Conservation (phyloP, 2,329 filamentous ascomycete genomes). For the Phialemonium atrogriseum region DNA sequence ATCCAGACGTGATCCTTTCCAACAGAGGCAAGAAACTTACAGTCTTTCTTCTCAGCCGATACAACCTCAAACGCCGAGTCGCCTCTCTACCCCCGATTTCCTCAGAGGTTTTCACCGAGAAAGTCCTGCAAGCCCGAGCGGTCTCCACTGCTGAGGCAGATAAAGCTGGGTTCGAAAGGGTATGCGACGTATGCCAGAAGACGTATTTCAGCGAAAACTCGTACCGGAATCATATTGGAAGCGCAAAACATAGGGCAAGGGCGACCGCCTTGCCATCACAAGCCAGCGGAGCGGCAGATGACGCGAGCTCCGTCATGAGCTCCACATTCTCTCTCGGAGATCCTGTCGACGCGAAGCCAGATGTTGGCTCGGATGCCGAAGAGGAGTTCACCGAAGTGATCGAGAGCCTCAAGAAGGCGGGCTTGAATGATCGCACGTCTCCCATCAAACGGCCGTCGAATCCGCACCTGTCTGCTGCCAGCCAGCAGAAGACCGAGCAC, state of each 20-base stretch:
- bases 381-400: slow-evolving; percentile 71
- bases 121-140: slow-evolving; percentile 86
- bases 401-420: slow-evolving; percentile 64
- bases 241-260: slow-evolving; percentile 77
- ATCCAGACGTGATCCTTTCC: background rate
- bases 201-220: slow-evolving; percentile 96
- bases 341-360: slow-evolving; percentile 44
- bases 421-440: slow-evolving; percentile 32
- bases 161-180: slow-evolving; percentile 79
- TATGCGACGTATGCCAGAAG: slow-evolving; percentile 76
- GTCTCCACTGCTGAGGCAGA: slow-evolving; percentile 76
- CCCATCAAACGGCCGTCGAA: slow-evolving; percentile 47
- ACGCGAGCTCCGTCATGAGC: slow-evolving; percentile 76
- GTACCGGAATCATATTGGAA: slow-evolving; percentile 84
- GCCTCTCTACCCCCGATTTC: slow-evolving; percentile 84
- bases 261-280: slow-evolving; percentile 38
- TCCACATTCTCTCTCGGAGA: slow-evolving; percentile 89
- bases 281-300: slow-evolving; percentile 35
- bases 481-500: slow-evolving; percentile 38
- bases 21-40: slow-evolving; percentile 7
- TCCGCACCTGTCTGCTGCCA: slow-evolving; percentile 33
- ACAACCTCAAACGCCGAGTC: slow-evolving; percentile 92
- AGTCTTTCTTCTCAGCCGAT: slow-evolving; percentile 51
- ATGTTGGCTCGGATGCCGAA: slow-evolving; percentile 59
- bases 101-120: slow-evolving; percentile 89